A percentile compares a stretch with the other conserved stretches of the same genome.
phyloP scores from a whole-genome alignment of 2,329 filamentous ascomycete genomes.

The Colletotrichum caudatum region DNA sequence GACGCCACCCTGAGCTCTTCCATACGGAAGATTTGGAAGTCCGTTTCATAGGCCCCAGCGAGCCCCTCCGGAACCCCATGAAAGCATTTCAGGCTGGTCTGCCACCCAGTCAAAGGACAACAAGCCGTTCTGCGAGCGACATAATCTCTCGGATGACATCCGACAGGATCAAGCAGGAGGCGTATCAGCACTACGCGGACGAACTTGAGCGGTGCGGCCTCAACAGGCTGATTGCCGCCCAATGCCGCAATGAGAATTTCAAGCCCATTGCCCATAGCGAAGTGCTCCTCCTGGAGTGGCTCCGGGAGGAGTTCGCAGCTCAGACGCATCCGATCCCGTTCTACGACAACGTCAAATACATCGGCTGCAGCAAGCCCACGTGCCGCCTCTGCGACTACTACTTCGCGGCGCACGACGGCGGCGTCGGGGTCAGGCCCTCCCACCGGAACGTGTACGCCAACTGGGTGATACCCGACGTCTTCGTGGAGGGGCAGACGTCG shows the following conservation, averaged over 20 bases:
- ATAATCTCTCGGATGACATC: constrained; percentile 45
- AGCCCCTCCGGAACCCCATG: constrained; percentile 41
- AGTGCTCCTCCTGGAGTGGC: constrained; percentile 36
- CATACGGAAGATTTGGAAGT: constrained; percentile 45
- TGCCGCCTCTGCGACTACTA: constrained; percentile 44
- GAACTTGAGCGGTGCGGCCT: constrained; percentile 12
- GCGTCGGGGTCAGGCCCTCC: constrained; percentile 35
- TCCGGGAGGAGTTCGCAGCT: neutral
- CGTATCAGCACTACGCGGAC: neutral
- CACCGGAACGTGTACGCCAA: constrained; percentile 42
- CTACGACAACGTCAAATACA: constrained; percentile 42
- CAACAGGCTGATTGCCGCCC: neutral
- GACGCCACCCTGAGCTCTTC: constrained; percentile 50
- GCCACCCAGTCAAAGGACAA: constrained; percentile 7
- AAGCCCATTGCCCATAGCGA: constrained; percentile 41
- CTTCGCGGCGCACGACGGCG: constrained; percentile 36
- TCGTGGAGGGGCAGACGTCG: neutral
- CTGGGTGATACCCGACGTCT: constrained; percentile 39
- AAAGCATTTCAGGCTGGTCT: constrained; percentile 28
- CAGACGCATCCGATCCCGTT: constrained; percentile 15
- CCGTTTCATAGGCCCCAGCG: constrained; percentile 46
- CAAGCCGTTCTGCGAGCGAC: constrained; percentile 16
- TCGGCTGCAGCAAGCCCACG: constrained; percentile 45
- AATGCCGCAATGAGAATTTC: constrained; percentile 15
- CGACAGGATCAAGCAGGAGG: neutral